phyloP scores from a whole-genome alignment of 2,329 filamentous ascomycete genomes.

The Samsoniella hepiali region DNA sequence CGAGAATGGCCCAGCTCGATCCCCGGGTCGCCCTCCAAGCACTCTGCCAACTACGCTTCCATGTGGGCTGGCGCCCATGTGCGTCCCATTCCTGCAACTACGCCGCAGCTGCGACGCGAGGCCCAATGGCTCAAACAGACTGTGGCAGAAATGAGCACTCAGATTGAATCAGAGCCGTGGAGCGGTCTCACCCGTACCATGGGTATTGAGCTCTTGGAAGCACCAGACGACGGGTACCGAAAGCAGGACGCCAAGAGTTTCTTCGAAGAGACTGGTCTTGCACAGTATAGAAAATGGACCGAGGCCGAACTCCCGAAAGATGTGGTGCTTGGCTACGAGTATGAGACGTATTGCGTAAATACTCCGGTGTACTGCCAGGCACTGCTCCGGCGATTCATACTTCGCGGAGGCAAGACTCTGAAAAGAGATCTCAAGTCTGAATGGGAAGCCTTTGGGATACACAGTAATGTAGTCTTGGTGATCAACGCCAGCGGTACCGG shows the following conservation, averaged over 20 bases:
- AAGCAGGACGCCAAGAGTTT: conserved; percentile 29
- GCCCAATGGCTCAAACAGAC: conserved; percentile 32
- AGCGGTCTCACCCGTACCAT: conserved; percentile 47
- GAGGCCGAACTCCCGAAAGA: conserved; percentile 39
- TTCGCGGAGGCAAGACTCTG: conserved; percentile 30
- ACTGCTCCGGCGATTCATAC: conserved; percentile 32
- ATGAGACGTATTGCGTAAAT: conserved; percentile 54
- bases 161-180: conserved; percentile 26
- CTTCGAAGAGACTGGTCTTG: conserved; percentile 28
- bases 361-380: conserved; percentile 51
- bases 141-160: conserved; percentile 26
- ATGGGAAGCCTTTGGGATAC: conserved; percentile 31
- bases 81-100: conserved; percentile 44
- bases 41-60: conserved; percentile 48
- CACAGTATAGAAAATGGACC: conserved; percentile 29
- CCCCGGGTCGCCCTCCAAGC: conserved; percentile 28
- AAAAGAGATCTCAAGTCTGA: conserved; percentile 29
- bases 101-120: conserved; percentile 32
- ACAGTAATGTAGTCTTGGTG: conserved; percentile 25
- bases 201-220: conserved; percentile 52
- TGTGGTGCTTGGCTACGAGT: conserved; percentile 47
- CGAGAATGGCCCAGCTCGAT: conserved; percentile 36
- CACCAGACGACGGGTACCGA: conserved; percentile 38
- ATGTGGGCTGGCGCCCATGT: conserved; percentile 58
- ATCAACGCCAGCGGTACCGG: conserved; percentile 36